phyloP scores from a whole-genome alignment of 176 grass and related monocot genomes.

The bread wheat (Triticum aestivum) region DNA sequence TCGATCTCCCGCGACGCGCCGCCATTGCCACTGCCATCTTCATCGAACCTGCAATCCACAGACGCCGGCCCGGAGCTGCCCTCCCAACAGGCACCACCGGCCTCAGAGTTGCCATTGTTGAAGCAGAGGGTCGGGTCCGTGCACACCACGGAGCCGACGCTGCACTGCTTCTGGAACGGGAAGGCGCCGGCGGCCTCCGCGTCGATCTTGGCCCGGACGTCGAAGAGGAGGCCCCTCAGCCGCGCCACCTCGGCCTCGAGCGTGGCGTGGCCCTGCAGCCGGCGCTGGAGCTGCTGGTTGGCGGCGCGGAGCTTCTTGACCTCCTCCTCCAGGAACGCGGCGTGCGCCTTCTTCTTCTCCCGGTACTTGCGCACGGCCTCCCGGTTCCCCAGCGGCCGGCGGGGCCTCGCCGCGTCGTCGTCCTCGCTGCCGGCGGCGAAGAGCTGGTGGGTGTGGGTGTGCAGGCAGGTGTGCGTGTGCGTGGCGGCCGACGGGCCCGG shows the following conservation, averaged over 20 bases:
- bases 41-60: constrained; percentile 14
- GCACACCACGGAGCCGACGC: constrained; percentile 32
- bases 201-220: constrained; percentile 76
- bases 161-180: constrained; percentile 56
- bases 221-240: constrained; percentile 69
- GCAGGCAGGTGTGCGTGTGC: constrained; percentile 37
- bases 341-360: constrained; percentile 97
- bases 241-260: constrained; percentile 74
- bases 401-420: constrained; percentile 22
- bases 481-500: constrained; percentile 48
- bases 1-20: constrained; percentile 16
- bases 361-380: constrained; percentile 95
- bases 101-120: constrained; percentile 29
- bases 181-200: constrained; percentile 53
- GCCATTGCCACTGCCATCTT: not conserved
- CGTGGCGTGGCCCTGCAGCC: constrained; percentile 59
- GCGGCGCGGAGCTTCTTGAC: constrained; percentile 59
- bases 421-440: constrained; percentile 37
- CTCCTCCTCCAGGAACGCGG: constrained; percentile 83
- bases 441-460: constrained; percentile 73
- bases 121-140: constrained; percentile 35
- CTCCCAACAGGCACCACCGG: constrained; percentile 34
- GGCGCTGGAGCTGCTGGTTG: constrained; percentile 66
- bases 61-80: constrained; percentile 22
- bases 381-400: constrained; percentile 57